Evolutionary conservation across 2,329 filamentous ascomycete species (phyloP).

Genomic region (Chrysoporthe deuterocubensis): DNA sequence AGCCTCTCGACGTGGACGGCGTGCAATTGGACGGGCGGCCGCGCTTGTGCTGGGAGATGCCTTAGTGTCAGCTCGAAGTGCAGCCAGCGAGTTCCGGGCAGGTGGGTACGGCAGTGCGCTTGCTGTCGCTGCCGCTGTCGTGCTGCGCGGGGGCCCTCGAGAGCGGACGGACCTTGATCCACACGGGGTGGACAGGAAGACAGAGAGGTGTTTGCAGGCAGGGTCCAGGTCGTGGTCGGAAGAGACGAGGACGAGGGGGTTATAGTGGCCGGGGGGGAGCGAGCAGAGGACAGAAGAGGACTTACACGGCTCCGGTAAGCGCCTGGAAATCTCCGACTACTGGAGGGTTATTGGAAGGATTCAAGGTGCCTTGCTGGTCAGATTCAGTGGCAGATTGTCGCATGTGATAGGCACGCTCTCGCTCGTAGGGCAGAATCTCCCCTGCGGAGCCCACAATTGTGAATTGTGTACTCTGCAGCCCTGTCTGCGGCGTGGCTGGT

Average conservation of each 20-base stretch:
- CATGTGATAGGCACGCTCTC: conserved; percentile 3
- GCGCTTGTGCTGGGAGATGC: conserved; percentile 28
- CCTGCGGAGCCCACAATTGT: not conserved
- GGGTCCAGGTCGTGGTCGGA: not conserved
- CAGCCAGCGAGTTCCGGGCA: conserved; percentile 23
- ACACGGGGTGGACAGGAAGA: not conserved
- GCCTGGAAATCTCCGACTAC: conserved; percentile 6
- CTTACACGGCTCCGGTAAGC: conserved; percentile 8
- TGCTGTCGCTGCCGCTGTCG: not conserved
- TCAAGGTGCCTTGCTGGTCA: not conserved
- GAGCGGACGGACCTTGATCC: not conserved
- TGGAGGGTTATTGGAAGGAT: conserved; percentile 6
- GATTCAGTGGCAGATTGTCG: conserved; percentile 6
- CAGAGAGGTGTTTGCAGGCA: too few relatives aligned
- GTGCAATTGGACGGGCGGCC: conserved; percentile 26
- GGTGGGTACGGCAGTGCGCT: not conserved
- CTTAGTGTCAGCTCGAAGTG: conserved; percentile 29
- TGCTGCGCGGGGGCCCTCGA: not conserved
- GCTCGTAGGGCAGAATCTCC: conserved; percentile 2
- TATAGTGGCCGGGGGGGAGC: not conserved
- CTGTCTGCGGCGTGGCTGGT: not conserved
- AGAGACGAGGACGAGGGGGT: not conserved
- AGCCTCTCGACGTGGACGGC: conserved; percentile 3
- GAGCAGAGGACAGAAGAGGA: not conserved
- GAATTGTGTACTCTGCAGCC: not conserved